Percentiles rank a stretch among this genome's conserved stretches.
These are phyloP conservation scores for Trichoderma cornu-damae DNA, from an alignment of 2,329 filamentous ascomycete species.

Conservation along the genomic window DNA sequence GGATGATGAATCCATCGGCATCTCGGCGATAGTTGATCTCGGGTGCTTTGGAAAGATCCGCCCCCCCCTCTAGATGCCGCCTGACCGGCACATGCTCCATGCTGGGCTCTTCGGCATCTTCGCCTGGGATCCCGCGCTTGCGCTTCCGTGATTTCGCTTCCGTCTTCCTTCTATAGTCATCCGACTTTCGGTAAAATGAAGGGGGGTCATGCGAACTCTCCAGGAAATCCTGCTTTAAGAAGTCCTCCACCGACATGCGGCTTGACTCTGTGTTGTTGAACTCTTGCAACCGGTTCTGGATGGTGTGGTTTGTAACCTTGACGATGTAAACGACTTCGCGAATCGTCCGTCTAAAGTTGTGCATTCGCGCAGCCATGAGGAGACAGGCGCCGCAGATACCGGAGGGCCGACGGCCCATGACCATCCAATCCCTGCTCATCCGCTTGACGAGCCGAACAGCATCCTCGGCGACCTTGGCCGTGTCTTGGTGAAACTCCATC, in stretches of 20 bases:
- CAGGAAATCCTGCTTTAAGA: constrained; percentile 64
- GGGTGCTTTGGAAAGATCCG: constrained; percentile 33
- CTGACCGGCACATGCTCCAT: constrained; percentile 6
- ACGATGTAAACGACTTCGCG: constrained; percentile 97
- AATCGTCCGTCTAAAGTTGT: constrained; percentile 90
- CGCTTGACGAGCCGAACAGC: constrained; percentile 81
- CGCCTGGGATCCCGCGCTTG: constrained; percentile 34
- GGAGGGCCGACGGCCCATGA: constrained; percentile 85
- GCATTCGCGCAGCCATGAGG: constrained; percentile 93
- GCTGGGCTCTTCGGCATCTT: constrained; percentile 18
- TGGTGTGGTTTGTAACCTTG: constrained; percentile 90
- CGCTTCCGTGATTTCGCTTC: constrained; percentile 46
- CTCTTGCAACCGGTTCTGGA: constrained; percentile 85
- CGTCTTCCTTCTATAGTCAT: constrained; percentile 53
- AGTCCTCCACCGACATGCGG: constrained; percentile 80
- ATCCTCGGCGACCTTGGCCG: constrained; percentile 79
- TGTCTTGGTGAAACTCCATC: constrained; percentile 81
- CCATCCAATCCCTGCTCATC: constrained; percentile 98
- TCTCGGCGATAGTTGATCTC: constrained; percentile 47
- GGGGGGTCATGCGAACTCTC: constrained; percentile 78
- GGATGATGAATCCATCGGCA: constrained; percentile 64
- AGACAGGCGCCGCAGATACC: constrained; percentile 92
- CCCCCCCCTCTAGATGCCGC: constrained; percentile 29
- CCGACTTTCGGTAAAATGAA: constrained; percentile 64
- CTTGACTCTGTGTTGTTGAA: constrained; percentile 85